Evolutionary conservation across 495 filamentous ascomycete genomes (phyloP), one percentile per base, ranked within the genome.

Genomic region (Sordaria brevicollis): DNA sequence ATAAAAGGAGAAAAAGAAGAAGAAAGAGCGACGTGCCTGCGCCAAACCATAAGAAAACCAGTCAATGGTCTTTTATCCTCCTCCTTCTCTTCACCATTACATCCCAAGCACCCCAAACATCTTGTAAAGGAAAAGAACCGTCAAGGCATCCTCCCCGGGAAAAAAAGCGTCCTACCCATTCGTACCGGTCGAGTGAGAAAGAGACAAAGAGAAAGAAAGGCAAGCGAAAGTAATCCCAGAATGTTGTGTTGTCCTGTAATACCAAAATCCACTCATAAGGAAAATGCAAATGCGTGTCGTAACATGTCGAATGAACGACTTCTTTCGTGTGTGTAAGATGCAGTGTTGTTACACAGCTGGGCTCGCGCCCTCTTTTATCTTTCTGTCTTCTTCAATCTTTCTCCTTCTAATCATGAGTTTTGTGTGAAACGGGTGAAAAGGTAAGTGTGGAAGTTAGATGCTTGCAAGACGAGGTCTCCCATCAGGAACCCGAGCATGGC

Each of bases 401-500:
- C 37, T 19, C 33, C 62, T 67, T 39, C 43, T 62, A 31, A 68
- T 35, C 35, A n/a, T 65, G 70, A 54, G 67, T 35, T 33, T 37
- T 49, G 11, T 35, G 33, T 68, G 62, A 33, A 37, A 66, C 66
- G 31, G 15, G 25, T 21, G 21, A 35, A 37, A 43, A 33, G 15
- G 7, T 35, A 29, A 38, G 57, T 25, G 65, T 39, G 29, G 25
- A 72, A 62, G 41, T 82, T 71, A 84, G 67, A 84, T 82, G 68
- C 80, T 84, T 25, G 82, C 83, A 31, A 83, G 77, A 54, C 82
- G 71, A 36, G 76, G 77, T 71, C 76, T 71, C 3, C 75, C 73
- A 69, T 82, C 80, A 9, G 83, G 83, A 57, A 81, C 78, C 35
- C 83, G 90, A 39, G 95, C 94, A 76, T 96, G 92, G 71, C 93